Percentiles rank a stretch among this genome's conserved stretches.
Evolutionary conservation across 257 asterid genomes (phyloP).

Genomic region (Salvia hispanica): DNA sequence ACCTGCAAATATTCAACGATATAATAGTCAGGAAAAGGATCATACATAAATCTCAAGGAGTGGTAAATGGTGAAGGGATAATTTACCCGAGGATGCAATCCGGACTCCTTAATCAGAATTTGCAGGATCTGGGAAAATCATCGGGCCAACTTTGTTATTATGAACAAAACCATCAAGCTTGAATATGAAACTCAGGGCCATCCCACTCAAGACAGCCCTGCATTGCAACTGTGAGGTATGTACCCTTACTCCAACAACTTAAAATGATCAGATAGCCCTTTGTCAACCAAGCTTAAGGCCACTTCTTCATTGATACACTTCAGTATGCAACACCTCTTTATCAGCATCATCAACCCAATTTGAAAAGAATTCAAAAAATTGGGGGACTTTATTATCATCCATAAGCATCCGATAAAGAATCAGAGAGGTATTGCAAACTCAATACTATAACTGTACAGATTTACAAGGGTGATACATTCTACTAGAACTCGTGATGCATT

Average conservation of each 20-base stretch:
- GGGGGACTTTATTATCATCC: constrained; percentile 35
- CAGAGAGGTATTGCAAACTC: constrained; percentile 37
- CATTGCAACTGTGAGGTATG: constrained; percentile 18
- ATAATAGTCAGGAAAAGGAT: not conserved
- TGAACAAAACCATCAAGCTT: constrained; percentile 9
- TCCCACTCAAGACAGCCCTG: not conserved
- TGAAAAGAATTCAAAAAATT: constrained; percentile 22
- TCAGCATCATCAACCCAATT: constrained; percentile 36
- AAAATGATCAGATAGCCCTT: constrained; percentile 28
- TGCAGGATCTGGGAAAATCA: constrained; percentile 21
- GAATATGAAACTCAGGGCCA: not conserved
- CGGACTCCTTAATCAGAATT: constrained; percentile 24
- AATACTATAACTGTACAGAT: constrained; percentile 51
- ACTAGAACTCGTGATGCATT: constrained; percentile 36
- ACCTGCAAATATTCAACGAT: constrained; percentile 42
- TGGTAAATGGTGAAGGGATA: constrained; percentile 6
- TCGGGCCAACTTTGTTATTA: constrained; percentile 13
- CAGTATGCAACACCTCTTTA: constrained; percentile 34
- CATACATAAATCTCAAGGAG: not conserved
- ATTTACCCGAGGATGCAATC: constrained; percentile 38
- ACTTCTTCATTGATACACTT: constrained; percentile 25
- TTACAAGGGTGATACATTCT: constrained; percentile 44
- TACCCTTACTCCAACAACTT: constrained; percentile 31
- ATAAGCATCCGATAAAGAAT: constrained; percentile 38
- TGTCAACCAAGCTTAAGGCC: constrained; percentile 26